Evolutionary conservation across 495 filamentous ascomycete genomes (phyloP).

Genomic region (Xylaria grammica): DNA sequence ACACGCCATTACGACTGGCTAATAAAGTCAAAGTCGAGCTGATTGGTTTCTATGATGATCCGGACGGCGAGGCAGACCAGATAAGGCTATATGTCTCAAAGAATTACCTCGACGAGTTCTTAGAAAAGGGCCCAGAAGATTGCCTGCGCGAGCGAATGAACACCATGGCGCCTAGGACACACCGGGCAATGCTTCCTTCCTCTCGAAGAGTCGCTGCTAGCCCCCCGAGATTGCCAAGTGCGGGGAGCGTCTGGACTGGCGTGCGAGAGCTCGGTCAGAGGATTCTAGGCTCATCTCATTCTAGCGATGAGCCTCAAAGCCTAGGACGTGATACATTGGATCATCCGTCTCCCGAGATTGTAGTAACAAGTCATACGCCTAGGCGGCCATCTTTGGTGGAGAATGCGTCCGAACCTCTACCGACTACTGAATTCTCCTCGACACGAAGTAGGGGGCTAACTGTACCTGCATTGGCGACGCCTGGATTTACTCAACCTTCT

Average conservation of each 20-base stretch:
- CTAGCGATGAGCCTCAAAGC: constrained; percentile 13
- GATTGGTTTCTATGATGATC: constrained; percentile 66
- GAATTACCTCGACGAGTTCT: constrained; percentile 55
- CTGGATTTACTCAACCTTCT: constrained; percentile 33
- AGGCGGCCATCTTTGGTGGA: constrained; percentile 30
- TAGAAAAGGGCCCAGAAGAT: constrained; percentile 48
- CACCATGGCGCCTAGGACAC: constrained; percentile 33
- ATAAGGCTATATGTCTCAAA: constrained; percentile 62
- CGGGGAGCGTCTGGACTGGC: constrained; percentile 30
- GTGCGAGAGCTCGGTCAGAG: constrained; percentile 32
- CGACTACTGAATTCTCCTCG: constrained; percentile 11
- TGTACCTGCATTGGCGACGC: constrained; percentile 33
- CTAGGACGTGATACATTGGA: constrained; percentile 7
- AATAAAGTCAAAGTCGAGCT: constrained; percentile 62
- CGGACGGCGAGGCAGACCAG: constrained; percentile 45
- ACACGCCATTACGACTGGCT: constrained; percentile 54
- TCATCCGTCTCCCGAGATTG: constrained; percentile 41
- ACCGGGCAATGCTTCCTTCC: constrained; percentile 6
- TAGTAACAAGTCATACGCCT: constrained; percentile 39
- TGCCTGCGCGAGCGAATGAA: constrained; percentile 48
- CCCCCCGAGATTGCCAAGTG: constrained; percentile 21
- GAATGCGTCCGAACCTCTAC: constrained; percentile 30
- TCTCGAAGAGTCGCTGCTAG: constrained; percentile 21
- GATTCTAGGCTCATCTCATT: constrained; percentile 25
- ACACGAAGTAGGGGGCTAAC: constrained; percentile 33